phyloP scores from a whole-genome alignment of 768 basidiomycete species.

The Suillus cothurnatus region DNA sequence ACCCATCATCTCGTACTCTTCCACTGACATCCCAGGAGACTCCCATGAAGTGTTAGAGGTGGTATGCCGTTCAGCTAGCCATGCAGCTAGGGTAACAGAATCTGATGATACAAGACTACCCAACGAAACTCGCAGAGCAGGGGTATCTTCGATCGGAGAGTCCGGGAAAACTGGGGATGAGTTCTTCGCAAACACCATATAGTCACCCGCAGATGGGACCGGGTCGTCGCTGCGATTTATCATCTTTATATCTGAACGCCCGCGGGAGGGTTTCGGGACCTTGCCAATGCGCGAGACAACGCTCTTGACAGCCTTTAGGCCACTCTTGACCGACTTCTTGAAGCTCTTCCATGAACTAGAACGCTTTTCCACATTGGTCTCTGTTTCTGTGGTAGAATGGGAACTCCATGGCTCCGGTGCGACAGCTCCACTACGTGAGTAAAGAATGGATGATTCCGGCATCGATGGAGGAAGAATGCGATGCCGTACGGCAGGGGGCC shows the following conservation, averaged over 20 bases:
- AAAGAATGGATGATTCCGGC: constrained; percentile 35
- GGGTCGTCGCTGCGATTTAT: no score
- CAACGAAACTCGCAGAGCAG: constrained; percentile 25
- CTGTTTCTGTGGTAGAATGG: constrained; percentile 21
- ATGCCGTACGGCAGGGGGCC: constrained; percentile 45
- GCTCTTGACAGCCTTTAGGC: constrained; percentile 20
- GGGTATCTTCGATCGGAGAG: constrained; percentile 16
- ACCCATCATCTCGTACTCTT: constrained; percentile 49
- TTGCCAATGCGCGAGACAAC: constrained; percentile 22
- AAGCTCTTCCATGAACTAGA: constrained; percentile 36
- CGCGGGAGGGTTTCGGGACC: constrained; percentile 14
- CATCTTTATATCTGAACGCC: not conserved
- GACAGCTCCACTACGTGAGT: constrained; percentile 40
- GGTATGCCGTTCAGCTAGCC: constrained; percentile 44
- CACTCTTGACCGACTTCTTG: constrained; percentile 29
- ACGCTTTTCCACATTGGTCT: constrained; percentile 19
- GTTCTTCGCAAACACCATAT: constrained; percentile 6
- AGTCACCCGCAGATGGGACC: constrained; percentile 11
- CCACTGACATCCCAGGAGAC: constrained; percentile 39
- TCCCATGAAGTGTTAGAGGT: constrained; percentile 30
- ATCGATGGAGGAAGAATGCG: constrained; percentile 42
- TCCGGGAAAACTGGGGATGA: constrained; percentile 10
- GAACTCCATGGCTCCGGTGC: constrained; percentile 45
- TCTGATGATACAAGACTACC: constrained; percentile 36
- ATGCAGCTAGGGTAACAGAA: constrained; percentile 32